Base-by-base conservation (phyloP, 164 flowering plant genomes). In the Aristolochia contorta region DNA sequence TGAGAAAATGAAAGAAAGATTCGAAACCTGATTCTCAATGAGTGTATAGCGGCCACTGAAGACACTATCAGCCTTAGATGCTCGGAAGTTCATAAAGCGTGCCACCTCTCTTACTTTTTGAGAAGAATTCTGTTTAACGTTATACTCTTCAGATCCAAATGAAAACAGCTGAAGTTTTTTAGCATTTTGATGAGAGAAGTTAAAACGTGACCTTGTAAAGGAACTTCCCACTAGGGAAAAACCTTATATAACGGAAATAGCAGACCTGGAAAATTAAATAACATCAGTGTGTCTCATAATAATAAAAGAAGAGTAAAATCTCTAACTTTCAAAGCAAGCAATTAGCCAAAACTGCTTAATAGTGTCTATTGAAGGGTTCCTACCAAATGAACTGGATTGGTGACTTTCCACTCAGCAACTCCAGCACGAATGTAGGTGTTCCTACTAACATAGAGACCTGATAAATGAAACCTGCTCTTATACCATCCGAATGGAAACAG, bases 381-480 rank as follows among this genome's bases (percentile, higher is more conserved):
- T 87, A 92, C 98, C 82, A 92, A 25, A 67, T 92, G 89, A 61
- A 92, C 96, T 43, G 98, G 98, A 71, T 89, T 92, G 55, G 90
- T 75, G 64, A 84, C 69, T 65, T 76, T 86, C 98, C 96, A 92
- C 71, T 89, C 94, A 57, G 96, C 85, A 72, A 86, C 72, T 73
- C 97, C 99, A 52, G 87, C 77, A 65, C 88, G 96, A 62, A 90
- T 86, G 65, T 90, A 93, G 41, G 99, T 90, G 68, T 93, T 93
- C 78, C 99, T 83, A 72, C 99, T 93, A 53, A 90, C 91, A 79
- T 90, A 93, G 56, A 93, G 71, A 67, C 99, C 99, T 93, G 80
- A 63, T 14, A 72, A 27, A 43, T 20, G 33, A 59, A 63, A 60
- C 60, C 9, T 19, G 2, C 57, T 47, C 37, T 16, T 24, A 20